phyloP scores from a whole-genome alignment of 2,329 filamentous ascomycete genomes.

The Blastomyces gilchristii region DNA sequence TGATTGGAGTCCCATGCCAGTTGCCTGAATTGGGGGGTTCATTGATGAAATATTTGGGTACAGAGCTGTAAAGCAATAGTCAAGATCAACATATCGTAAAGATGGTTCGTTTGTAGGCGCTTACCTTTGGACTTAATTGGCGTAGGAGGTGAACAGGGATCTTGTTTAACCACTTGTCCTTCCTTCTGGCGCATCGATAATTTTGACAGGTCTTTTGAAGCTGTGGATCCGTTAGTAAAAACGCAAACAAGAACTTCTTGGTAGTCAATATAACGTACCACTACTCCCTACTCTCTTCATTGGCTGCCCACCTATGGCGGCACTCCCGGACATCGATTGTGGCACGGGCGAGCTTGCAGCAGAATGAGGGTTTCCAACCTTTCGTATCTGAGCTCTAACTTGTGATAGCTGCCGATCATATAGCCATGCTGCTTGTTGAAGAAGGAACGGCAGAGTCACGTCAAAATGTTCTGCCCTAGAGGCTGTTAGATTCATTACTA shows the following conservation, averaged over 20 bases:
- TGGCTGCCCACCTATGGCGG: conserved; percentile 28
- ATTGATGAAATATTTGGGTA: conserved; percentile 21
- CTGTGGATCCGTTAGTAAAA: conserved; percentile 18
- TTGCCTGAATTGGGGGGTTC: conserved; percentile 18
- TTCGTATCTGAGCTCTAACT: conserved; percentile 81
- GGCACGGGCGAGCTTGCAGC: conserved; percentile 34
- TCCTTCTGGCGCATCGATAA: conserved; percentile 31
- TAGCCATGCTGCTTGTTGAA: conserved; percentile 88
- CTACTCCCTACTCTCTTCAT: conserved; percentile 25
- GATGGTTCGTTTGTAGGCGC: not conserved
- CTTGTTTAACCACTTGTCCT: conserved; percentile 16
- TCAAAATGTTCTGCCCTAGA: conserved; percentile 63
- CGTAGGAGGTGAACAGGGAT: conserved; percentile 18
- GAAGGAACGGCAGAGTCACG: conserved; percentile 75
- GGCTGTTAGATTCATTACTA: conserved; percentile 1
- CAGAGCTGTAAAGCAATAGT: conserved; percentile 19
- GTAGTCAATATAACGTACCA: conserved; percentile 19
- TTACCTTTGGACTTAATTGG: conserved; percentile 14
- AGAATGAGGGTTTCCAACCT: conserved; percentile 38
- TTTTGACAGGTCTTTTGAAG: conserved; percentile 31
- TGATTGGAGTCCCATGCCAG: conserved; percentile 16
- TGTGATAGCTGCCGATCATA: conserved; percentile 86
- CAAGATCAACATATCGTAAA: not conserved
- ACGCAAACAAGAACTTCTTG: not conserved
- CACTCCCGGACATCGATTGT: conserved; percentile 35